phyloP scores from a whole-genome alignment of 2,329 filamentous ascomycete species.

The Alternaria gaisen region DNA sequence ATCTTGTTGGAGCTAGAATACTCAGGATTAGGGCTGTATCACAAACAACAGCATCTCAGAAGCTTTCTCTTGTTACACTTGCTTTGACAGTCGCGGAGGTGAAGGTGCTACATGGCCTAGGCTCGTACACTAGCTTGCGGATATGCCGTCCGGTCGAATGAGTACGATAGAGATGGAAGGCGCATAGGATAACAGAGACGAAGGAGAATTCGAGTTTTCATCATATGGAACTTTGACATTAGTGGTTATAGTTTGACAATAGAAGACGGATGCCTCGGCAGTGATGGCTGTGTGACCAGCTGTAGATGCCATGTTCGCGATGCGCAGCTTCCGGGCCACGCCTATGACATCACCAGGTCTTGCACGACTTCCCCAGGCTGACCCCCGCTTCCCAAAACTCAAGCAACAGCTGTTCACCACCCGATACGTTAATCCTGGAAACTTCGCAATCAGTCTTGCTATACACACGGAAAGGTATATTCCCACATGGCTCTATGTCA shows the following conservation, averaged over 20 bases:
- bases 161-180: background rate
- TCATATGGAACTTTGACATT: background rate
- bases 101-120: background rate
- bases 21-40: background rate
- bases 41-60: background rate
- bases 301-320: slow-evolving; percentile 5
- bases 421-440: slow-evolving; percentile 20
- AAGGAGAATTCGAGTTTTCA: background rate
- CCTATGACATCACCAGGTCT: slow-evolving; percentile 34
- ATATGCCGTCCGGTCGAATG: background rate
- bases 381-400: slow-evolving; percentile 24
- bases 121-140: background rate
- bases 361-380: slow-evolving; percentile 24
- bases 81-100: background rate
- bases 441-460: background rate
- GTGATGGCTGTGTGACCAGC: slow-evolving; percentile 4
- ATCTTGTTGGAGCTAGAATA: background rate
- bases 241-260: background rate
- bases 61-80: background rate
- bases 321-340: slow-evolving; percentile 25
- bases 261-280: slow-evolving; percentile 10
- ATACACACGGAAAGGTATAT: slow-evolving; percentile 20
- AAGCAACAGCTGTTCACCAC: slow-evolving; percentile 28
- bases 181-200: background rate
- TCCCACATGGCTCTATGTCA: background rate